Evolutionary conservation across 352 stramenopile species (phyloP), one percentile per base, ranked within the genome.

Genomic region (Phytopythium ostracodes): DNA sequence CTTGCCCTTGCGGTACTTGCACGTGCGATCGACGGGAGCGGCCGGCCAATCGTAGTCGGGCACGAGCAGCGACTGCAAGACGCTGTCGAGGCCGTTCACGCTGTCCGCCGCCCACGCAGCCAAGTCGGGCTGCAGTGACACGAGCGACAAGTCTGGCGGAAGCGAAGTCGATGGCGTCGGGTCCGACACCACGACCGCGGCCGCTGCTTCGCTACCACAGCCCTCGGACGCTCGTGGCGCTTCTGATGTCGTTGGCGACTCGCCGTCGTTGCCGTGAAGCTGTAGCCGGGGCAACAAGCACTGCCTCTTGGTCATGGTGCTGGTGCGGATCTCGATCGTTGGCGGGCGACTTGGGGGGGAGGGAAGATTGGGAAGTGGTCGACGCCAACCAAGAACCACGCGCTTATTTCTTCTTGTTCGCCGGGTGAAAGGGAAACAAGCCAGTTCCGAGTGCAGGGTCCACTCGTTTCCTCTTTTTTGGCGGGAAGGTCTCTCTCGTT

Each of bases 1-100:
- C 55, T 82, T 84, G 40, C 74, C 76, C 7, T 73, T 71, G 43
- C 77, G 74, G 59, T 89, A 89, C 54, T 36, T 59, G 25, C 54
- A 59, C 36, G 52, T 31, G 31, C 33, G 31, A 4, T 44, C 52
- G 17, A 54, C 17, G 25, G 27, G 27, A 0, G 11, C 27, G 2
- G 14, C n/a, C 9, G 25, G 24, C 54, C 36, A 49, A 35, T 59
- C 54, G 22, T 4, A 24, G 35, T 27, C 35, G n/a, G 36, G 29
- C 14, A 43, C 54, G n/a, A 59, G n/a, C 12, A 50, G 54, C 35
- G n/a, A n/a, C 54, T 50, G 35, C 12, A 59, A 15, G 2, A 43
- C 54, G 36, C 33, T 15, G 20, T 59, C 54, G 15, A 50, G 54
- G 2, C 17, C 27, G 54, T 22, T 59, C 36, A 11, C 14, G 5